Percentiles rank a stretch among this genome's conserved stretches.
Conservation (phyloP, 192 early-diverging fungal genomes). For the Backusella australiensis region DNA sequence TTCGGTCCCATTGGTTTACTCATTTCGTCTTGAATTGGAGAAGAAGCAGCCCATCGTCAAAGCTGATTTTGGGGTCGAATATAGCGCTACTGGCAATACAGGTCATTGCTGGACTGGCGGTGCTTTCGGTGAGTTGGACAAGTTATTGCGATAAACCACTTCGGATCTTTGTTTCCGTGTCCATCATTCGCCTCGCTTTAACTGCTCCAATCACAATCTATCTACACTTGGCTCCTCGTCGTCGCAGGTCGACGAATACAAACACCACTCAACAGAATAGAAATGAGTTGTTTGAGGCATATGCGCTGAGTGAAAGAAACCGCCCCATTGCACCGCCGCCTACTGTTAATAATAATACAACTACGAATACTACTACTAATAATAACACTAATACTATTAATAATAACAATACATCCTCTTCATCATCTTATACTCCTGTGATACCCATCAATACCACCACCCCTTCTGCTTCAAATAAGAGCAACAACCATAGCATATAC, state of each 20-base stretch:
- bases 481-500: not conserved
- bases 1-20: constrained; percentile 38
- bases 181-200: constrained; percentile 56
- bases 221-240: constrained; percentile 54
- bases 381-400: not conserved
- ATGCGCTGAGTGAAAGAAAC: not conserved
- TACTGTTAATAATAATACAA: not conserved
- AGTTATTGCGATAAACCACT: constrained; percentile 50
- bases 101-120: constrained; percentile 38
- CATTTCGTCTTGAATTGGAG: constrained; percentile 33
- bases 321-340: not conserved
- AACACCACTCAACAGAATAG: not conserved
- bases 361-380: not conserved
- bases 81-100: constrained; percentile 29
- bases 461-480: not conserved
- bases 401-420: not conserved
- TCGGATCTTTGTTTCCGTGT: constrained; percentile 57
- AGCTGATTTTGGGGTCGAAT: constrained; percentile 33
- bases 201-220: constrained; percentile 67
- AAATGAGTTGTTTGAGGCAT: not conserved
- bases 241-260: not conserved
- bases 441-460: not conserved
- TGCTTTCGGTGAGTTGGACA: constrained; percentile 51
- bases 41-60: constrained; percentile 38
- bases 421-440: not conserved